Base-by-base conservation (phyloP, 2,329 filamentous ascomycete genomes). In the Niveomyces coronatus region DNA sequence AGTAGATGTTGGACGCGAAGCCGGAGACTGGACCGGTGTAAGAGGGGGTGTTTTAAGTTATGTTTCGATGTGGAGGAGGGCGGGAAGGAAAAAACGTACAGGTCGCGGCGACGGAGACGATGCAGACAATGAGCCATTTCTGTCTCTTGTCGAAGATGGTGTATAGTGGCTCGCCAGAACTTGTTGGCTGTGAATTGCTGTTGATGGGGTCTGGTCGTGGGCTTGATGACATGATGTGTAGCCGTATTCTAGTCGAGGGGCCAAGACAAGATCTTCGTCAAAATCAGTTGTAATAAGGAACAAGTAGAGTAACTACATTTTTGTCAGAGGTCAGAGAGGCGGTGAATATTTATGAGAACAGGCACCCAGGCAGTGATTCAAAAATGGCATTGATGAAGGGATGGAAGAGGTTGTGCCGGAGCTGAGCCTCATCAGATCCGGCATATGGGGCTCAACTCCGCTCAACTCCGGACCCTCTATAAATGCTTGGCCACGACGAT, bases 91-190 rank as follows among this genome's bases (percentile, higher is more conserved):
- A 15, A 15, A 5, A 48, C 56, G 52, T 51, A 70, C 64, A 72
- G 1, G 69, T 72, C 17, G 69, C 68, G 2, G 68, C 69, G 8
- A 60, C 60, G 0, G 70, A 69, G 6, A 66, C 62, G 6, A 70
- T 51, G 3, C 60, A 41, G 0, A 72, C 55, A 18, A 74, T 67
- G 0, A 72, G 15, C 3, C 57, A 54, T 42, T 67, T 70, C 48
- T 74, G 69, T 5, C 59, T 52, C 23, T 53, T 58, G 45, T 70
- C 67, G 18, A 72, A 73, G 17, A 74, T 68, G 45, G 58, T 72
- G 45, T 65, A 67, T 1, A 65, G 67, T 29, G 54, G 51, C 29
- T 45, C 43, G 1, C 17, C 35, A n/a, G 16, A 19, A 10, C 22
- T 8, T 24, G 35, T 14, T 5, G 16, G 18, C 15, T 19, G 24